A percentile compares a stretch with the other conserved stretches of the same genome.
phyloP scores from a whole-genome alignment of 495 filamentous ascomycete species.

The Penicillium steckii region DNA sequence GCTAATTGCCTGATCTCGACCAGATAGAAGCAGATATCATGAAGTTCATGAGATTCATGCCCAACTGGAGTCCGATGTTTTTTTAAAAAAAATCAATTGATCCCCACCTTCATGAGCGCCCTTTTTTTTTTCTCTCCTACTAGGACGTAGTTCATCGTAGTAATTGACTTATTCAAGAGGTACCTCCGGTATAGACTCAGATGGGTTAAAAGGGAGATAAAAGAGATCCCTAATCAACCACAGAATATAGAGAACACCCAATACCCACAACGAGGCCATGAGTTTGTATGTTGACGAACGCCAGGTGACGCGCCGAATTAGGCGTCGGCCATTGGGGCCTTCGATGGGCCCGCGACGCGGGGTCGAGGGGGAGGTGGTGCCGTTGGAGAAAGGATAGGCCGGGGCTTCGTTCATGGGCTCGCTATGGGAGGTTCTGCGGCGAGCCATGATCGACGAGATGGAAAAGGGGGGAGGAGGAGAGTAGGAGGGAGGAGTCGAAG shows the following conservation, averaged over 20 bases:
- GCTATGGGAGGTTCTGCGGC: slow-evolving; percentile 44
- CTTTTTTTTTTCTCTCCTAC: no score
- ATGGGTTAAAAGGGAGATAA: slow-evolving; percentile 36
- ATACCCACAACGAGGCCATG: slow-evolving; percentile 47
- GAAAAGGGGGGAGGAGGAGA: slow-evolving; percentile 9
- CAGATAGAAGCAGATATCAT: no score
- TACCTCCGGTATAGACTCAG: slow-evolving; percentile 14
- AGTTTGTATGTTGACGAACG: slow-evolving; percentile 50
- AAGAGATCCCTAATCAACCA: slow-evolving; percentile 49
- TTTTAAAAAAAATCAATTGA: no score
- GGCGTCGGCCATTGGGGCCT: slow-evolving; percentile 42
- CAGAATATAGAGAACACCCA: slow-evolving; percentile 47
- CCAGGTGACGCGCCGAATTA: slow-evolving; percentile 51
- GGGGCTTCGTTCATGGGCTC: slow-evolving; percentile 40
- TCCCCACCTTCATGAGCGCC: no score
- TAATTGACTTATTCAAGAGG: slow-evolving; percentile 3
- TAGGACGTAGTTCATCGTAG: no score
- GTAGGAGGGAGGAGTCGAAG: no score
- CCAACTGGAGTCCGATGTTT: no score
- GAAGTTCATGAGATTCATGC: no score
- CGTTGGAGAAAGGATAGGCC: slow-evolving; percentile 37
- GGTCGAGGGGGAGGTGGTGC: slow-evolving; percentile 15
- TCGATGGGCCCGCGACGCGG: slow-evolving; percentile 44
- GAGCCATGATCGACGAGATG: slow-evolving; percentile 34
- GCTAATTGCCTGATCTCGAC: no score